Evolutionary conservation across 805 yeast species (phyloP).

Genomic region (Ogataea parapolymorpha): DNA sequence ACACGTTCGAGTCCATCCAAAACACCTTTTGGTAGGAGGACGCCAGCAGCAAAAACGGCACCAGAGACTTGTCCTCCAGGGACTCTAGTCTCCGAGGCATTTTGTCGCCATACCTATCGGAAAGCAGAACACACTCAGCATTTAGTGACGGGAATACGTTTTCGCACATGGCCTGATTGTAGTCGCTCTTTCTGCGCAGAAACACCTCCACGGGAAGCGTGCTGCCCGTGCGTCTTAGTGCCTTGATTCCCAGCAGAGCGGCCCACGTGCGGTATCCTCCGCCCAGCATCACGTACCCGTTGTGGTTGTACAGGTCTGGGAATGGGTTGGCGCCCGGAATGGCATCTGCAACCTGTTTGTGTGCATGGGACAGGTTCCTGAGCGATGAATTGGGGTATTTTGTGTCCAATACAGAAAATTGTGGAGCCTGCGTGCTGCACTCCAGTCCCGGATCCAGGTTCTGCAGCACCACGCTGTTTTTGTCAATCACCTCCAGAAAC

Average conservation of each 20-base stretch:
- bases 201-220: constrained; percentile 38
- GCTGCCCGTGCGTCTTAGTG: constrained; percentile 38
- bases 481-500: constrained; percentile 2
- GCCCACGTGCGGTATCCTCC: constrained; percentile 38
- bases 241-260: constrained; percentile 33
- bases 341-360: constrained; percentile 33
- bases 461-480: neutral
- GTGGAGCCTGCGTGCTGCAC: neutral
- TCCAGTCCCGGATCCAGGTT: neutral
- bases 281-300: constrained; percentile 35
- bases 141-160: constrained; percentile 34
- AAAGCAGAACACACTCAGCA: constrained; percentile 38
- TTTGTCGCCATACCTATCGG: constrained; percentile 31
- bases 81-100: constrained; percentile 10
- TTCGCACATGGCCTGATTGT: constrained; percentile 37
- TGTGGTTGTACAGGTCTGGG: constrained; percentile 15
- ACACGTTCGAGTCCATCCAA: constrained; percentile 42
- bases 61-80: constrained; percentile 29
- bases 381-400: constrained; percentile 33
- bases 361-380: constrained; percentile 38
- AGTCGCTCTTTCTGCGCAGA: constrained; percentile 34
- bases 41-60: constrained; percentile 38
- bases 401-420: constrained; percentile 5
- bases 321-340: constrained; percentile 40
- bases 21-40: constrained; percentile 42